Evolutionary conservation across 495 filamentous ascomycete genomes (phyloP).

Genomic region (Rusavskia elegans): DNA sequence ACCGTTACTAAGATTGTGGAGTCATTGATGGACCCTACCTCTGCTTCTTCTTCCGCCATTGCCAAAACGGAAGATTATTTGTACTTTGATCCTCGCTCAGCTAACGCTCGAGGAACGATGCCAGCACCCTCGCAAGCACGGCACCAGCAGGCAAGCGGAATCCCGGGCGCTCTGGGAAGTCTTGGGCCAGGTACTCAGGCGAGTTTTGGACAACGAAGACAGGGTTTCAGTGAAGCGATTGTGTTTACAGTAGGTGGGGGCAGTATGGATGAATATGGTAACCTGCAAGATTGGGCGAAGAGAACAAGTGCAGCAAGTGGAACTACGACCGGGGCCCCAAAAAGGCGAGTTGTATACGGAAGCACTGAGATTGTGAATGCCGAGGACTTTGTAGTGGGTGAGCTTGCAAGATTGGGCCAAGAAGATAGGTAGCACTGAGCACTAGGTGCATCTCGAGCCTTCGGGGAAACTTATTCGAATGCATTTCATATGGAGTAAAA

Average conservation of each 20-base stretch:
- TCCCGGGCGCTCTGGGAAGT: constrained; percentile 25
- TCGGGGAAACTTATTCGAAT: too few species aligned
- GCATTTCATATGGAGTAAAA: too few species aligned
- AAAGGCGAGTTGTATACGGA: constrained; percentile 80
- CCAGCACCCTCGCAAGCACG: constrained; percentile 49
- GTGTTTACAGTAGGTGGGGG: constrained; percentile 96
- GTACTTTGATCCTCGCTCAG: constrained; percentile 93
- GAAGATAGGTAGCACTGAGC: background rate
- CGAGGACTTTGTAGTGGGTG: constrained; percentile 65
- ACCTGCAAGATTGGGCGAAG: constrained; percentile 89
- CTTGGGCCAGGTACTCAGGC: constrained; percentile 51
- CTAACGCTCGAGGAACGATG: constrained; percentile 88
- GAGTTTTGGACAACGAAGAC: constrained; percentile 82
- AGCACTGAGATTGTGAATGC: constrained; percentile 91
- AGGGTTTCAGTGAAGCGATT: constrained; percentile 88
- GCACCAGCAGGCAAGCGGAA: constrained; percentile 34
- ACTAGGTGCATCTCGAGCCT: background rate
- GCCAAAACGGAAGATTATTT: constrained; percentile 95
- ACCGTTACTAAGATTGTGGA: constrained; percentile 97
- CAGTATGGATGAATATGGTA: constrained; percentile 98
- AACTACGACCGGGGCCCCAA: constrained; percentile 19
- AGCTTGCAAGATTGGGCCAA: constrained; percentile 59
- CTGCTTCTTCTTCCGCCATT: constrained; percentile 79
- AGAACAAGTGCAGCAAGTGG: constrained; percentile 38
- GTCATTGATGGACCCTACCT: constrained; percentile 90